Evolutionary conservation across 805 yeast genomes (phyloP).

Genomic region (Starmerella apicola): DNA sequence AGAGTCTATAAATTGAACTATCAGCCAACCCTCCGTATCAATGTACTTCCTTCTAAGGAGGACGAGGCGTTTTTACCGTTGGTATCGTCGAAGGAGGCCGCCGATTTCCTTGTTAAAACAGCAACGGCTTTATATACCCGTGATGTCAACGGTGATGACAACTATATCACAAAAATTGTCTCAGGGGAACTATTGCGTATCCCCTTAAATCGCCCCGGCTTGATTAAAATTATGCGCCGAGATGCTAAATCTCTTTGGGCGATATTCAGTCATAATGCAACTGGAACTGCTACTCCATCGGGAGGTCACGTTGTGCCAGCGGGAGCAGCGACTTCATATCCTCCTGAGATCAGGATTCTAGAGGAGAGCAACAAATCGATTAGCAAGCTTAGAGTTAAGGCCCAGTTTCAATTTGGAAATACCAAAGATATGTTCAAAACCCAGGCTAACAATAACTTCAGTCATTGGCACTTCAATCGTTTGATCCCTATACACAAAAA

Average conservation of each 20-base stretch:
- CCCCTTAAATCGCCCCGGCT: slow-evolving; percentile 9
- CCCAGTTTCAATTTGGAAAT: slow-evolving; percentile 4
- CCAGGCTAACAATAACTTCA: neutral
- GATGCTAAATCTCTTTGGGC: slow-evolving; percentile 14
- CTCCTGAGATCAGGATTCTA: slow-evolving; percentile 10
- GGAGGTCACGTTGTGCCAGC: slow-evolving; percentile 1
- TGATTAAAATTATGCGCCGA: slow-evolving; percentile 6
- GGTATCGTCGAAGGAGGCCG: slow-evolving; percentile 1
- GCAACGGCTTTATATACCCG: slow-evolving; percentile 16
- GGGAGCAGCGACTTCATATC: neutral
- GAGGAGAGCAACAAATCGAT: slow-evolving; percentile 16
- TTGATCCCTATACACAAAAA: slow-evolving; percentile 5
- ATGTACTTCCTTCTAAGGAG: neutral
- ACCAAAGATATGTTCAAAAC: neutral
- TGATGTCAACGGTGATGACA: slow-evolving; percentile 17
- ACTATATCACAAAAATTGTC: slow-evolving; percentile 8
- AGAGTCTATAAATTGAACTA: slow-evolving; percentile 3
- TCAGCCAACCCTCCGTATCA: neutral
- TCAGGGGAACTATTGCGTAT: slow-evolving; percentile 3
- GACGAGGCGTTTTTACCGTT: neutral
- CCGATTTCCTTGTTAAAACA: slow-evolving; percentile 16
- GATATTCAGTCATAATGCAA: slow-evolving; percentile 2
- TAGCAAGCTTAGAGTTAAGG: slow-evolving; percentile 6
- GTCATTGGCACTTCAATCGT: slow-evolving; percentile 5
- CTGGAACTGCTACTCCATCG: neutral